These are phyloP conservation scores for Neckera pumila DNA, from an alignment of 225 moss, liverwort and hornwort genomes.

Conservation along the genomic window DNA sequence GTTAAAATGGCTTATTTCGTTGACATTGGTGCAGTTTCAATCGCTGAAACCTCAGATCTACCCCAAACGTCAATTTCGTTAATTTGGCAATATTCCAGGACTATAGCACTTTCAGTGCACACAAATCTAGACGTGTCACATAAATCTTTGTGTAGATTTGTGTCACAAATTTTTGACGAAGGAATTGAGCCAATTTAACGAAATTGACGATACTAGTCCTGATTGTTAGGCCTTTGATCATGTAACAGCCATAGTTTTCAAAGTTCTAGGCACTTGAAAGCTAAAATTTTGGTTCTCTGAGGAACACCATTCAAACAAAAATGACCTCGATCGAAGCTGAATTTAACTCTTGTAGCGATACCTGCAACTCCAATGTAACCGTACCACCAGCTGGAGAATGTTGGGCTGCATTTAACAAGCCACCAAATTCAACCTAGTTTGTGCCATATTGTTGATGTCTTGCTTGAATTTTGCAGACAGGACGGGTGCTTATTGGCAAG, in stretches of 20 bases:
- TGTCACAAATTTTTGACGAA: too few relatives aligned
- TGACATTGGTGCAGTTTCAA: neutral
- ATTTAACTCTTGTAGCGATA: slow-evolving; percentile 4
- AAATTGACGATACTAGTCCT: neutral
- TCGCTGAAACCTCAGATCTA: neutral
- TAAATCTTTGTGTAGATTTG: too few relatives aligned
- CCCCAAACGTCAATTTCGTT: neutral
- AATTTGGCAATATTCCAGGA: neutral
- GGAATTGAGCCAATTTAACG: too few relatives aligned
- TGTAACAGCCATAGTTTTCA: neutral
- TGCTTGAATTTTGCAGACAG: neutral
- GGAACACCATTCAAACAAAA: neutral
- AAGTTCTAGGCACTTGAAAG: neutral
- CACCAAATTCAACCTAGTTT: neutral
- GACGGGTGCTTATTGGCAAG: neutral
- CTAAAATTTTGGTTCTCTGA: too few relatives aligned
- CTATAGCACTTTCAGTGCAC: neutral
- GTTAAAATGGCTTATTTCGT: neutral
- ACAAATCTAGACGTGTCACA: neutral
- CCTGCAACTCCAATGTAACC: neutral
- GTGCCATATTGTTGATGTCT: too few relatives aligned
- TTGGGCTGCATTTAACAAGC: neutral
- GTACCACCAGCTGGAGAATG: too few relatives aligned
- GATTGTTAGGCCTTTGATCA: neutral
- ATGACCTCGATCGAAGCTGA: neutral